Evolutionary conservation across 106 monocot species (phyloP).

Genomic region (Dendrobium officinale): DNA sequence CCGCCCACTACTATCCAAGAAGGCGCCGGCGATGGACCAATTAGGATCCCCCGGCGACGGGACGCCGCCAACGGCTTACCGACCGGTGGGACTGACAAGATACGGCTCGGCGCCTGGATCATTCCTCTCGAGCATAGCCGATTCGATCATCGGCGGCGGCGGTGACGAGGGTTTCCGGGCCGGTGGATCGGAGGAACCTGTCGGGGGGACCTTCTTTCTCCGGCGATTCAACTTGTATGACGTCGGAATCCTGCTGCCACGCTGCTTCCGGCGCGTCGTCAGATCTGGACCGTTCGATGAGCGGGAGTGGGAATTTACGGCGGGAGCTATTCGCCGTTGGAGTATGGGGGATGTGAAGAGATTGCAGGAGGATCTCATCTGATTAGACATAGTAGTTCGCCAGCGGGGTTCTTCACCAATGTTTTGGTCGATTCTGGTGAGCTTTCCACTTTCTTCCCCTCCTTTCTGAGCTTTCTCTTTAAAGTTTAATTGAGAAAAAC

Average conservation of each 20-base stretch:
- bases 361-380: slow-evolving; percentile 18
- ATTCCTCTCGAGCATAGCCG: slow-evolving; percentile 48
- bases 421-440: slow-evolving; percentile 48
- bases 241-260: slow-evolving; percentile 34
- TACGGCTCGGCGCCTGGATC: slow-evolving; percentile 72
- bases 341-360: slow-evolving; percentile 5
- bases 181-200: background rate
- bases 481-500: no score
- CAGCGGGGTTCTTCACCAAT: slow-evolving; percentile 61
- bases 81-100: slow-evolving; percentile 22
- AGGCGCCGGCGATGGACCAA: background rate
- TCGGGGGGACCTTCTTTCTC: slow-evolving; percentile 29
- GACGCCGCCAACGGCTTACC: background rate
- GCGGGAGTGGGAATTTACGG: background rate
- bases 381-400: slow-evolving; percentile 62
- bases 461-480: background rate
- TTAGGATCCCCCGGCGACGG: background rate
- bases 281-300: background rate
- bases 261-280: slow-evolving; percentile 4
- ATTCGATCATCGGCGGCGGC: slow-evolving; percentile 23
- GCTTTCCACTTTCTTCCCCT: background rate
- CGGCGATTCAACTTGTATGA: slow-evolving; percentile 21
- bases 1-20: background rate
- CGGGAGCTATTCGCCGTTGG: background rate
- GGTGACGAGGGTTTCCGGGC: background rate